Conservation (phyloP, 352 stramenopile species). For the Phytopythium montanum region DNA sequence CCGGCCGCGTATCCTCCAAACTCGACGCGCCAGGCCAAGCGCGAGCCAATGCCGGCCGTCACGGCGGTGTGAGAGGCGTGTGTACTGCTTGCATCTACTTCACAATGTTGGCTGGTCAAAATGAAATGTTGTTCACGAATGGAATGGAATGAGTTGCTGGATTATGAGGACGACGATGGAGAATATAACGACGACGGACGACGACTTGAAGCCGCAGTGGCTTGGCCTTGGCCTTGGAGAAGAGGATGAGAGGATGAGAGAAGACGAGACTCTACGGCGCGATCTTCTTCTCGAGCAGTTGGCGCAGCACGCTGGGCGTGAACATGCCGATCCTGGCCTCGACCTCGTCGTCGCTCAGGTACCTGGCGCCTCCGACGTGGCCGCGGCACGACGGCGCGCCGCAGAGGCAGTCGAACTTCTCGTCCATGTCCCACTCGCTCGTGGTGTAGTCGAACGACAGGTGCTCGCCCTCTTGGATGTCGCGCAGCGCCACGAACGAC, state of each 20-base stretch:
- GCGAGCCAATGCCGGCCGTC: background rate
- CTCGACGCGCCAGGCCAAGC: slow-evolving; percentile 10
- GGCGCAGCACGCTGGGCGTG: slow-evolving; percentile 65
- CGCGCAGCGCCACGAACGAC: slow-evolving; percentile 72
- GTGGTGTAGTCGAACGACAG: slow-evolving; percentile 88
- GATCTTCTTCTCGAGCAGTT: slow-evolving; percentile 58
- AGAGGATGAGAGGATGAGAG: too few species aligned
- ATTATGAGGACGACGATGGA: background rate
- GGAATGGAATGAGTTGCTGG: background rate
- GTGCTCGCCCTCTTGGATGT: slow-evolving; percentile 69
- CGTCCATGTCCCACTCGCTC: slow-evolving; percentile 91
- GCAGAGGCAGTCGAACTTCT: slow-evolving; percentile 87
- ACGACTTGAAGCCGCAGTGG: background rate
- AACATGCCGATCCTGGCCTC: slow-evolving; percentile 55
- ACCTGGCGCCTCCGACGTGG: slow-evolving; percentile 79
- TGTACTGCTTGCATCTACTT: too few species aligned
- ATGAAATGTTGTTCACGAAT: background rate
- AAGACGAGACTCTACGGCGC: too few species aligned
- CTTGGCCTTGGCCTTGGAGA: background rate
- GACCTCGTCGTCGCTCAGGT: slow-evolving; percentile 60
- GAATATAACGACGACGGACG: background rate
- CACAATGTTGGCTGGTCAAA: background rate
- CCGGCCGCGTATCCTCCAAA: slow-evolving; percentile 30
- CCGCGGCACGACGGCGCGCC: slow-evolving; percentile 53
- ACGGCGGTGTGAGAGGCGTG: background rate